Conservation (phyloP, 352 stramenopile genomes). For the Globisporangium canariense region DNA sequence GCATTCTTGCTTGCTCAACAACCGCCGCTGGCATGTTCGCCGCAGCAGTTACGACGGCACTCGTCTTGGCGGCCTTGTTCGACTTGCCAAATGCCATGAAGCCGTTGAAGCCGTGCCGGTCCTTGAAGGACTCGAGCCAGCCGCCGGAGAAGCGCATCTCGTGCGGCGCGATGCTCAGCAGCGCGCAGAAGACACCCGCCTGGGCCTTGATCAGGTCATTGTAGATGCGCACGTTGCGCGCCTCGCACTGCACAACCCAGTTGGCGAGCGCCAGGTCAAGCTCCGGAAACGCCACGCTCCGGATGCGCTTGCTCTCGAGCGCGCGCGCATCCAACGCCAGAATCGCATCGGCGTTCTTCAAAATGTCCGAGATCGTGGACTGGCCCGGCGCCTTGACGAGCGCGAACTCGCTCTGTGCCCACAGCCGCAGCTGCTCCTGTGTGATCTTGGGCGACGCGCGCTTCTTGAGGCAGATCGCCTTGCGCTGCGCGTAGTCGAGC, state of each 20-base stretch:
- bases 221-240: neutral
- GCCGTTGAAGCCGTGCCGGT: conserved; percentile 8
- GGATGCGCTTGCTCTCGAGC: conserved; percentile 8
- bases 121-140: conserved; percentile 11
- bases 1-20: neutral
- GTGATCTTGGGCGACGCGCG: conserved; percentile 1
- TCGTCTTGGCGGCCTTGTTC: neutral
- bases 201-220: conserved; percentile 5
- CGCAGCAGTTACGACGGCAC: neutral
- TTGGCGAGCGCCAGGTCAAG: conserved; percentile 7
- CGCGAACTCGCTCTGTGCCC: conserved; percentile 5
- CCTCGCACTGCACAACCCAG: conserved; percentile 7
- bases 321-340: neutral
- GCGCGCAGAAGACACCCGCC: neutral
- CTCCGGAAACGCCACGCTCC: neutral
- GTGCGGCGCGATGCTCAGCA: neutral
- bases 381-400: neutral
- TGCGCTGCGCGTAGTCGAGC: conserved; percentile 6
- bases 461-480: conserved; percentile 11
- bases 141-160: conserved; percentile 6
- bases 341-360: conserved; percentile 8
- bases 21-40: neutral
- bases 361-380: conserved; percentile 8
- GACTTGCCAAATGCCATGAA: neutral
- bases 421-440: conserved; percentile 6